Base-by-base conservation (phyloP, 139 green algal genomes). In the Limnomonas spitsbergensis region DNA sequence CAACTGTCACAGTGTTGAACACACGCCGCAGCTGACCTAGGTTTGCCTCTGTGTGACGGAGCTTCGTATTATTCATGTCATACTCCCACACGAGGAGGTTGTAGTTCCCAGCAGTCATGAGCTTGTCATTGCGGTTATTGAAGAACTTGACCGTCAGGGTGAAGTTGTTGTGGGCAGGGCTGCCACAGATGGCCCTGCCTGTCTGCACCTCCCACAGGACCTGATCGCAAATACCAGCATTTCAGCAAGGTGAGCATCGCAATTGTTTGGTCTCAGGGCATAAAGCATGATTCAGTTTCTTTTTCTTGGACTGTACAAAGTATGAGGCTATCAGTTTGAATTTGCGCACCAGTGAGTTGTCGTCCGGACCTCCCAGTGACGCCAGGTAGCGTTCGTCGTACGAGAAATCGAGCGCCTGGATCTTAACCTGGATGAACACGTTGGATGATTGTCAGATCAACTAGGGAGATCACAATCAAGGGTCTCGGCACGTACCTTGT, bases 121-220 rank as follows among this genome's bases (percentile, higher is more conserved):
- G 78, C 80, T 84, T 85, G 79, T 86, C 85, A 67, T 77, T 88
- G 34, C 80, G 76, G 69, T 88, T 89, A 83, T 93, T 90, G 73
- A 94, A 89, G 84, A 95, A 97, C 76, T 87, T 89, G 24, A 93
- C 80, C 32, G 69, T 87, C 24, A 88, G 42, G 1, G 88, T 89
- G 86, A 92, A 90, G 54, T 93, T 84, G 70, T 54, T 85, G 76
- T 86, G 66, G 9, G 87, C 91, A n/a, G 93, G 90, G 75, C 69
- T 89, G 75, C 92, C 92, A 79, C 93, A 96, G 61, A 96, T 90
- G n/a, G 92, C 87, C 36, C 89, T 82, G 26, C 91, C 91, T 2
- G 77, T 90, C 38, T 85, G 76, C 4, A 96, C 91, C 72, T 95
- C 86, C 93, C 93, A 97, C 31, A 97, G 79, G 35, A 94, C 90